Conservation (phyloP, 148 eudicot species). For the Limonium bicolor region DNA sequence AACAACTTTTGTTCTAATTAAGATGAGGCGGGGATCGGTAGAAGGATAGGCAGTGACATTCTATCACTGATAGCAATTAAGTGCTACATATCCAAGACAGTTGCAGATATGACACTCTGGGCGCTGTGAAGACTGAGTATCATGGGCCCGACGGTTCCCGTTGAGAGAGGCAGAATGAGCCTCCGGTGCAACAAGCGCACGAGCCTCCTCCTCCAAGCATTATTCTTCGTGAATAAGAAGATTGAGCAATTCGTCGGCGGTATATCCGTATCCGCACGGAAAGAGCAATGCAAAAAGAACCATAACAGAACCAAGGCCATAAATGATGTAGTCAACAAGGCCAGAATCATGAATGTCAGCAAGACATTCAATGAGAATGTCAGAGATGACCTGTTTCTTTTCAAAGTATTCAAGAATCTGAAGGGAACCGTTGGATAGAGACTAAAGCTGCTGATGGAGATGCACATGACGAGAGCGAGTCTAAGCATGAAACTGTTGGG, state of each 20-base stretch:
- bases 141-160: no score
- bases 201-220: neutral
- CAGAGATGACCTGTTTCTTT: neutral
- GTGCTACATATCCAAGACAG: no score
- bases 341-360: neutral
- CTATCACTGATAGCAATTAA: no score
- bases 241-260: neutral
- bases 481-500: neutral
- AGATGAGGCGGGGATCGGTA: no score
- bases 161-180: no score
- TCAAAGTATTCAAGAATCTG: no score
- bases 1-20: no score
- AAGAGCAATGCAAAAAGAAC: neutral
- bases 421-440: neutral
- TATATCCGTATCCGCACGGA: neutral
- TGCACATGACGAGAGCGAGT: neutral
- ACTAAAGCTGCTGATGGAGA: neutral
- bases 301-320: neutral
- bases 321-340: neutral
- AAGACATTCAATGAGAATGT: neutral
- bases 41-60: no score
- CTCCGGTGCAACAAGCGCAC: no score
- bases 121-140: no score
- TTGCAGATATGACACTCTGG: no score
- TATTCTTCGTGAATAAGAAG: neutral